Conservation (phyloP, 2,329 filamentous ascomycete species). For the Colletotrichum caudatum region DNA sequence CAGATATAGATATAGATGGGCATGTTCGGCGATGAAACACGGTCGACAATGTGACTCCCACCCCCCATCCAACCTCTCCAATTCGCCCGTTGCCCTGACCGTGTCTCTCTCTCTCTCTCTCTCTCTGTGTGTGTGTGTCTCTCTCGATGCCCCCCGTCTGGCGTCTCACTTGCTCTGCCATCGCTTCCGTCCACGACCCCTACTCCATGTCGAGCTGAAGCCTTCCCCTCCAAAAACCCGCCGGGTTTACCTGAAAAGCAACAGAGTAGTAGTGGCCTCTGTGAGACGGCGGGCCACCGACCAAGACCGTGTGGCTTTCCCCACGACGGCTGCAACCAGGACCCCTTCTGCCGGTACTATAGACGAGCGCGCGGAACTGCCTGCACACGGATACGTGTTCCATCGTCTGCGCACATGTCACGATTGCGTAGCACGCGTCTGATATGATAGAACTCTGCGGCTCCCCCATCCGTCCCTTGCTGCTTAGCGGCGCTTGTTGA, state of each 20-base stretch:
- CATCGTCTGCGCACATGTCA: too few species aligned
- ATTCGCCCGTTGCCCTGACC: too few species aligned
- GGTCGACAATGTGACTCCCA: not conserved
- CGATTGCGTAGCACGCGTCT: too few species aligned
- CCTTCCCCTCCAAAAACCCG: not conserved
- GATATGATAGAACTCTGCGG: not conserved
- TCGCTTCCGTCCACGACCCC: not conserved
- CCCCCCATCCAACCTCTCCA: not conserved
- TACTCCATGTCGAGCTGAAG: not conserved
- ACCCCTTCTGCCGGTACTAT: constrained; percentile 4
- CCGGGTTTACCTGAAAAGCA: not conserved
- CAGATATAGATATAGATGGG: not conserved
- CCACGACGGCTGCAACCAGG: constrained; percentile 11
- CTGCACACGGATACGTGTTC: too few species aligned
- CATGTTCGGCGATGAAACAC: constrained; percentile 6
- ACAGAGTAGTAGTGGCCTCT: not conserved
- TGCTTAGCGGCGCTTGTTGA: constrained; percentile 3
- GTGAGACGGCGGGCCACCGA: not conserved
- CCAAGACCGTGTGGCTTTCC: not conserved
- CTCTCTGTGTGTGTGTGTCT: not conserved
- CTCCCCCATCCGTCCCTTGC: too few species aligned
- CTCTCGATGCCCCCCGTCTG: not conserved
- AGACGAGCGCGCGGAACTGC: not conserved
- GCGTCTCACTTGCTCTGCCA: not conserved
- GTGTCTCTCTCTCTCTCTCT: not conserved